Evolutionary conservation across 768 basidiomycete genomes (phyloP).

Genomic region (Suillus subluteus): DNA sequence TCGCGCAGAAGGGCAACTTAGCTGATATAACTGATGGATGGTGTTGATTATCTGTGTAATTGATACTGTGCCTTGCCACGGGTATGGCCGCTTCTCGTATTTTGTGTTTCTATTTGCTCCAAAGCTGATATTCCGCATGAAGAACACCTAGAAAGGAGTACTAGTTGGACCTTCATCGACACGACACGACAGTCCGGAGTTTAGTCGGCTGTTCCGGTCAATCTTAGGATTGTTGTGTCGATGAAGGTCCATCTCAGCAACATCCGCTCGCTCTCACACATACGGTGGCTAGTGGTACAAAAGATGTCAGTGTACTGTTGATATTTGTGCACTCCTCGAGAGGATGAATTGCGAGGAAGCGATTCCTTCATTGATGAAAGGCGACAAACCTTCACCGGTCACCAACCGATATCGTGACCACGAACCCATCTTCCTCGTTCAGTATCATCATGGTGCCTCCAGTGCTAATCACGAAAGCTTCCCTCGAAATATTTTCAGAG

Average conservation of each 20-base stretch:
- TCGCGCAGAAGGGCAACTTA: slow-evolving; percentile 31
- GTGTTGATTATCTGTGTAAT: neutral
- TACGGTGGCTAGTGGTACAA: no score
- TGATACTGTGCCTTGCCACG: neutral
- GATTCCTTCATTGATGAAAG: no score
- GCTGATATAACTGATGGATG: neutral
- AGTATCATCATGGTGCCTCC: neutral
- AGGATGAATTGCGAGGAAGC: no score
- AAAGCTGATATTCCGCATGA: neutral
- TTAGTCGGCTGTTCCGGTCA: no score
- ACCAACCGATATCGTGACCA: neutral
- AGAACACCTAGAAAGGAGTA: neutral
- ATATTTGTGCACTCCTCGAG: no score
- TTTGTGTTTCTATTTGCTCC: neutral
- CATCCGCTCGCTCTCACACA: no score
- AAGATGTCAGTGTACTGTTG: no score
- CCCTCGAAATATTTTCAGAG: neutral
- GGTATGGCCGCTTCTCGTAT: neutral
- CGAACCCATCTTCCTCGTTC: neutral
- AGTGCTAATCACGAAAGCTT: neutral
- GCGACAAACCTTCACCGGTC: no score
- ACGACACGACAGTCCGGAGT: no score
- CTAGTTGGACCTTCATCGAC: neutral
- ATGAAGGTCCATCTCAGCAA: neutral
- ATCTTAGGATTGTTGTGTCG: no score